phyloP scores from a whole-genome alignment of 1,139 yeast species.

The Nakaseomyces uthaithaninus region DNA sequence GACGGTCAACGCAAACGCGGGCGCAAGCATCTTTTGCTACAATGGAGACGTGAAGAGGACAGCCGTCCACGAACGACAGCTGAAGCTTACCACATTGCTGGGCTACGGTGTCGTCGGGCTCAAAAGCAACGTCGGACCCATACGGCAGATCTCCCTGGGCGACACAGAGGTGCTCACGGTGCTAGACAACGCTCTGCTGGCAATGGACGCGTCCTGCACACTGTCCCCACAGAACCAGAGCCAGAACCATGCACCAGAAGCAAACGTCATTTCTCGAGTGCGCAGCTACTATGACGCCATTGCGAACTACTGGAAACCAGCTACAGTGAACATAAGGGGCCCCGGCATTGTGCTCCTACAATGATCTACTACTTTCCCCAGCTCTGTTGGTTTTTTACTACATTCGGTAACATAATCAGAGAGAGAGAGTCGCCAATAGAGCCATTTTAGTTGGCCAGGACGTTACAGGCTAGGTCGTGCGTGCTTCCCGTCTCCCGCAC shows the following conservation, averaged over 20 bases:
- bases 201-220: not conserved
- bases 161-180: not conserved
- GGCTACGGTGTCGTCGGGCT: not conserved
- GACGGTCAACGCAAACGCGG: not conserved
- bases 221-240: too few relatives aligned
- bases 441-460: too few relatives aligned
- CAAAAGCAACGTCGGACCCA: slow-evolving; percentile 1
- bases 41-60: not conserved
- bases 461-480: too few relatives aligned
- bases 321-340: not conserved
- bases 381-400: too few relatives aligned
- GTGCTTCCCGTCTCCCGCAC: too few relatives aligned
- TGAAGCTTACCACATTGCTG: not conserved
- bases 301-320: not conserved
- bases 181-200: not conserved
- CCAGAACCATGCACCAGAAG: too few relatives aligned
- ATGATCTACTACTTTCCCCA: not conserved
- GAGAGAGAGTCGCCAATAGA: too few relatives aligned
- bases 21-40: not conserved
- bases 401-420: too few relatives aligned
- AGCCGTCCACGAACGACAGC: not conserved
- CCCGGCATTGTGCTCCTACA: slow-evolving; percentile 1
- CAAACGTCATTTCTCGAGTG: too few relatives aligned
- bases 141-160: not conserved
- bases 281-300: not conserved